These are phyloP conservation scores for Boletellus emodensis DNA, from an alignment of 768 basidiomycete genomes.

Conservation along the genomic window DNA sequence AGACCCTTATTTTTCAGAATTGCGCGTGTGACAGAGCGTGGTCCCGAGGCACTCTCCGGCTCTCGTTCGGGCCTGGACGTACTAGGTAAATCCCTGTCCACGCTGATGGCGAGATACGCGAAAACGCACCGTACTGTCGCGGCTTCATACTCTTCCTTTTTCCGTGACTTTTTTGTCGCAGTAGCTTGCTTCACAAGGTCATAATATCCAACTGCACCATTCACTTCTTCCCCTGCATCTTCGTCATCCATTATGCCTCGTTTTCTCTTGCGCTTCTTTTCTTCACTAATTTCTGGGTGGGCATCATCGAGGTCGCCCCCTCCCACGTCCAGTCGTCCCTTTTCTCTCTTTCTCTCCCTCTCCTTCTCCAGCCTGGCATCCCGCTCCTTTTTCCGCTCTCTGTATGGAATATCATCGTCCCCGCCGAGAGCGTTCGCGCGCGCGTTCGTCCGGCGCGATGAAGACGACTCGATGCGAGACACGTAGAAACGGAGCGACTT, in stretches of 20 bases:
- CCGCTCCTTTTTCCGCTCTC: slow-evolving; percentile 63
- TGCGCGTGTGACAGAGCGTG: slow-evolving; percentile 82
- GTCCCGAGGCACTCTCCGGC: slow-evolving; percentile 54
- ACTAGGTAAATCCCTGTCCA: slow-evolving; percentile 4
- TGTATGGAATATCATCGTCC: slow-evolving; percentile 93
- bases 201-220: slow-evolving; percentile 77
- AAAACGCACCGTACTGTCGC: slow-evolving; percentile 53
- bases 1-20: slow-evolving; percentile 94
- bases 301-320: slow-evolving; percentile 67
- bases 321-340: slow-evolving; percentile 39
- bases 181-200: slow-evolving; percentile 77
- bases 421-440: slow-evolving; percentile 71
- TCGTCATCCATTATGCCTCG: slow-evolving; percentile 34
- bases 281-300: slow-evolving; percentile 39
- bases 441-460: slow-evolving; percentile 70
- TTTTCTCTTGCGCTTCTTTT: slow-evolving; percentile 38
- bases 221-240: slow-evolving; percentile 39
- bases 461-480: slow-evolving; percentile 80
- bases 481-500: slow-evolving; percentile 92
- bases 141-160: slow-evolving; percentile 78
- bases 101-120: slow-evolving; percentile 4
- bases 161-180: slow-evolving; percentile 69
- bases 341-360: slow-evolving; percentile 34
- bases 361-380: slow-evolving; percentile 52
- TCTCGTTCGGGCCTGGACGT: slow-evolving; percentile 29